Evolutionary conservation across 139 green algal genomes (phyloP).

Genomic region (Picochlorum sp.): DNA sequence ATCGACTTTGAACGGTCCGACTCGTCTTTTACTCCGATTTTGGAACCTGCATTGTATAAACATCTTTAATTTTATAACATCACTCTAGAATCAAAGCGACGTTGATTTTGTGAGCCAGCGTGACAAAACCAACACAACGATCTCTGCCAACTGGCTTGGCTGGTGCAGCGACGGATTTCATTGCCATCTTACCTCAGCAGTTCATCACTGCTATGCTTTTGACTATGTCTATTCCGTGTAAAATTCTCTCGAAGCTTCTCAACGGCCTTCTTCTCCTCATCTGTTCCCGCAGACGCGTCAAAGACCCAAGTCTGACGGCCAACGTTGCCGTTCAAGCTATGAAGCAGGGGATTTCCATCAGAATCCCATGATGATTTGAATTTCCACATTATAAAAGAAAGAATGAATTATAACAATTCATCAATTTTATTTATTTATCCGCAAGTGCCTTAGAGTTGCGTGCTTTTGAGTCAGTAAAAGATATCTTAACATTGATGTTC

Average conservation of each 20-base stretch:
- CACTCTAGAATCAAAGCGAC: background rate
- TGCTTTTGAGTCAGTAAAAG: background rate
- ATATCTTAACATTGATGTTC: no score
- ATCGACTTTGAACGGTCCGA: slow-evolving; percentile 7
- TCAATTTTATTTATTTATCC: background rate
- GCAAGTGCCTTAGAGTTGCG: background rate
- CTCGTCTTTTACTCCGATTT: background rate
- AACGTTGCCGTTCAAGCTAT: slow-evolving; percentile 44
- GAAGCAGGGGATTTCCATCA: slow-evolving; percentile 16
- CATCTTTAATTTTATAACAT: no score
- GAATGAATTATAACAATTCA: no score
- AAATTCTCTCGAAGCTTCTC: slow-evolving; percentile 58
- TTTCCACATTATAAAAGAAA: slow-evolving; percentile 23
- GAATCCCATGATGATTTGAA: slow-evolving; percentile 12
- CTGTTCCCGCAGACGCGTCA: slow-evolving; percentile 42
- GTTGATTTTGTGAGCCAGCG: background rate
- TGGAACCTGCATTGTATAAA: slow-evolving; percentile 18
- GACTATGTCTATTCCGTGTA: slow-evolving; percentile 29
- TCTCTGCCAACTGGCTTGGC: no score
- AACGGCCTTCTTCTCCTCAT: slow-evolving; percentile 43
- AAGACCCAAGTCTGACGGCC: slow-evolving; percentile 78
- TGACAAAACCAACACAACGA: background rate
- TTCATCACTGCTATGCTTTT: slow-evolving; percentile 78
- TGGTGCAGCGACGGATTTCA: background rate
- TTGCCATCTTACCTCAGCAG: slow-evolving; percentile 48